Percentiles rank a stretch among this genome's conserved stretches.
These are phyloP conservation scores for Alternaria alternata DNA, from an alignment of 2,329 filamentous ascomycete genomes.

Conservation along the genomic window DNA sequence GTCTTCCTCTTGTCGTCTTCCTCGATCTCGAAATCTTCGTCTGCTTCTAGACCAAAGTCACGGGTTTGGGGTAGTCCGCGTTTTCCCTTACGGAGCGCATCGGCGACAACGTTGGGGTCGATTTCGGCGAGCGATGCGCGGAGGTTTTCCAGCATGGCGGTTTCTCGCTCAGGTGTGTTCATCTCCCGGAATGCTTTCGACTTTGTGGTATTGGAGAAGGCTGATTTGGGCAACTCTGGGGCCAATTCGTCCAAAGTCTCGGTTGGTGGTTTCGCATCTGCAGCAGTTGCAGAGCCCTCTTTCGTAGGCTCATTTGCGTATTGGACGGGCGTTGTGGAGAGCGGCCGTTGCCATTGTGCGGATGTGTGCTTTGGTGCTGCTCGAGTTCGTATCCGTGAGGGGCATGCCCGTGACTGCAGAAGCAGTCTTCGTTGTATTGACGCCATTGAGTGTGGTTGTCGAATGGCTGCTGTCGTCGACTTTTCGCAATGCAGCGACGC, in stretches of 20 bases:
- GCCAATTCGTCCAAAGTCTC: conserved; percentile 17
- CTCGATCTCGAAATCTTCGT: conserved; percentile 38
- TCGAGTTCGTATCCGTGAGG: conserved; percentile 33
- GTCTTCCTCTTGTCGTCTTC: conserved; percentile 24
- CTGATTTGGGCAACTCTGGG: conserved; percentile 1
- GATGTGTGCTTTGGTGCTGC: conserved; percentile 23
- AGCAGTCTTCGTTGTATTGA: conserved; percentile 47
- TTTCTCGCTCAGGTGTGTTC: conserved; percentile 22
- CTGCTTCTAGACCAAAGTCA: conserved; percentile 27
- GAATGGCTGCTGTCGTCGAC: conserved; percentile 32
- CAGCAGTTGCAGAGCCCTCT: conserved; percentile 20
- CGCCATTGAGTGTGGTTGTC: conserved; percentile 41
- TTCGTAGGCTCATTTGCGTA: conserved; percentile 27
- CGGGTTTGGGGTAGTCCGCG: conserved; percentile 27
- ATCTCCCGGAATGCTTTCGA: conserved; percentile 7
- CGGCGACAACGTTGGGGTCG: conserved; percentile 30
- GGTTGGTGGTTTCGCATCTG: conserved; percentile 12
- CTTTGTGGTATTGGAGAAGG: conserved; percentile 4
- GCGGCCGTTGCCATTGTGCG: conserved; percentile 44
- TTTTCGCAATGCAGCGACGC: conserved; percentile 42
- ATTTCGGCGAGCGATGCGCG: conserved; percentile 34
- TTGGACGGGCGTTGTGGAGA: conserved; percentile 39
- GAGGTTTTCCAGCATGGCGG: conserved; percentile 32
- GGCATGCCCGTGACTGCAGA: conserved; percentile 39
- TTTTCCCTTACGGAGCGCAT: conserved; percentile 37